Evolutionary conservation across 345 rosid genomes (phyloP).

Genomic region (Gossypium thurberi): DNA sequence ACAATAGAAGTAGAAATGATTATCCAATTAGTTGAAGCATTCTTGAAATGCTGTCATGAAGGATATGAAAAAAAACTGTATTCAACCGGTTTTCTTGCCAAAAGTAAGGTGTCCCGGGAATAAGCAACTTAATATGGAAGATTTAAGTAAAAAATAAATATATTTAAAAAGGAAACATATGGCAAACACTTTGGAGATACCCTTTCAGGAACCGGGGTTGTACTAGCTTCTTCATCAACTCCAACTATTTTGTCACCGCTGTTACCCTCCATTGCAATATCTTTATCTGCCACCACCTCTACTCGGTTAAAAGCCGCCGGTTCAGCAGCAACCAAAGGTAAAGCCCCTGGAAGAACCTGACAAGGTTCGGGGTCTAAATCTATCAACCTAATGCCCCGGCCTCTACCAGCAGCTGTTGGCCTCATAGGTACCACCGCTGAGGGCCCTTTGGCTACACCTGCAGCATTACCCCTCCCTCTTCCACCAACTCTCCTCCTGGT

Average conservation of each 20-base stretch:
- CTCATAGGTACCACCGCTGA: conserved; percentile 46
- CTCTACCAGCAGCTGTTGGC: conserved; percentile 83
- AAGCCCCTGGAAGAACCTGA: conserved; percentile 49
- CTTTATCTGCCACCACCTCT: conserved; percentile 76
- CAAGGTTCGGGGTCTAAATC: conserved; percentile 91
- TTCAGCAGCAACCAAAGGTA: conserved; percentile 53
- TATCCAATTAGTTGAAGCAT: not conserved
- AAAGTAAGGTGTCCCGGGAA: not conserved
- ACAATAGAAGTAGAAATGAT: not conserved
- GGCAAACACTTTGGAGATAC: conserved; percentile 32
- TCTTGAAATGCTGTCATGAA: conserved; percentile 1
- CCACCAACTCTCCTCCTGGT: conserved; percentile 88
- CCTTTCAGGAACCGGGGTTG: conserved; percentile 85
- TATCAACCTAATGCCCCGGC: conserved; percentile 78
- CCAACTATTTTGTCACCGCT: conserved; percentile 65
- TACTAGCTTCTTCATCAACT: conserved; percentile 71
- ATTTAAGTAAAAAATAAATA: not conserved
- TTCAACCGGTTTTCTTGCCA: not conserved
- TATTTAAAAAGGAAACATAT: not conserved
- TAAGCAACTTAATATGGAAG: not conserved
- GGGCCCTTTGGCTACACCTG: conserved; percentile 70
- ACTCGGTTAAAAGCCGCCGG: conserved; percentile 58
- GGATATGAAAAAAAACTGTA: not conserved
- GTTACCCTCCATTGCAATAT: conserved; percentile 71
- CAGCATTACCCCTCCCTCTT: conserved; percentile 86